Evolutionary conservation across 805 yeast species (phyloP).

Genomic region (Cyberlindnera euphorbiiphila): DNA sequence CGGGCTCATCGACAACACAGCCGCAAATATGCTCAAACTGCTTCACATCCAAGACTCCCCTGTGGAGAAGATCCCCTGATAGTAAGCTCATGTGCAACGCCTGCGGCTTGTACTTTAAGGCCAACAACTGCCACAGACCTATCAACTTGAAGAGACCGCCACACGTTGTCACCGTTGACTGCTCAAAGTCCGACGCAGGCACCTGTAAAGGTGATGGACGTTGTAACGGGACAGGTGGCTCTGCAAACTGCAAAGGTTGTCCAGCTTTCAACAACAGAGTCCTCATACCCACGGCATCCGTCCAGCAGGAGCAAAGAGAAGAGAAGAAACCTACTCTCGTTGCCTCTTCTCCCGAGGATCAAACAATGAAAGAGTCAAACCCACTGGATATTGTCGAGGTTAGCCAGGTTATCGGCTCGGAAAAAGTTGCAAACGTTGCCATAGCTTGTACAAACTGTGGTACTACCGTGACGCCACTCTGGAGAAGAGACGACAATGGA

Average conservation of each 20-base stretch:
- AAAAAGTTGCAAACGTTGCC: constrained; percentile 44
- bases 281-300: constrained; percentile 27
- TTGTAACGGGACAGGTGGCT: constrained; percentile 87
- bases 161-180: constrained; percentile 80
- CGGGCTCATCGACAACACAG: constrained; percentile 8
- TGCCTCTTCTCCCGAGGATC: not conserved
- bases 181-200: constrained; percentile 23
- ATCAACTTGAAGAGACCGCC: constrained; percentile 69
- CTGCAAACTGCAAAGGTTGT: constrained; percentile 75
- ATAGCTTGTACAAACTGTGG: constrained; percentile 82
- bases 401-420: constrained; percentile 21
- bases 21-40: constrained; percentile 69
- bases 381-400: too few relatives aligned
- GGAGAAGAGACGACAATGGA: constrained; percentile 82
- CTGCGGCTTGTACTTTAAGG: constrained; percentile 83
- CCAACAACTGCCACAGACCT: constrained; percentile 91
- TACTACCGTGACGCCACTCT: constrained; percentile 80
- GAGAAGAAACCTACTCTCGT: not conserved
- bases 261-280: constrained; percentile 78
- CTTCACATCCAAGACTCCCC: constrained; percentile 82
- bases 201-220: constrained; percentile 39
- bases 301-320: constrained; percentile 9
- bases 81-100: constrained; percentile 94
- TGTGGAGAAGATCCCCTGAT: constrained; percentile 88
- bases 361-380: not conserved